Base-by-base conservation (phyloP, 345 rosid genomes). In the Erysimum cheiranthoides region DNA sequence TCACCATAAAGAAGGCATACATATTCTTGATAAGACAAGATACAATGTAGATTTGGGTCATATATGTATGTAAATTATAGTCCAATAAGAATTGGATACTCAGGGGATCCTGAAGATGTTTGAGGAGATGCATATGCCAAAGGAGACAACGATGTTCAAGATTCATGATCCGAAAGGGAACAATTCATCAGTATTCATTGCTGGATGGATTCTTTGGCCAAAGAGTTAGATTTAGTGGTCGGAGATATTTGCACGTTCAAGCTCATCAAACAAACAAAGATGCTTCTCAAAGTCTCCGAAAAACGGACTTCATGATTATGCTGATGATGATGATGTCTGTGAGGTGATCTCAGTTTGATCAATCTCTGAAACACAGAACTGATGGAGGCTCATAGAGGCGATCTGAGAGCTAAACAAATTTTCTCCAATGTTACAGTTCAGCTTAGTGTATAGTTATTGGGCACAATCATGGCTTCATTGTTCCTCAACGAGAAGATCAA, bases 391-490 rank as follows among this genome's bases (percentile, higher is more conserved):
- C n/a, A n/a, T n/a, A n/a, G n/a, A n/a, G n/a, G n/a, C n/a, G n/a
- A n/a, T n/a, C n/a, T n/a, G n/a, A n/a, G n/a, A n/a, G n/a, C n/a
- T n/a, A n/a, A n/a, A n/a, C n/a, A n/a, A n/a, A n/a, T n/a, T n/a
- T n/a, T n/a, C n/a, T n/a, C n/a, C n/a, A n/a, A n/a, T n/a, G n/a
- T n/a, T n/a, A n/a, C n/a, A n/a, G n/a, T n/a, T n/a, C n/a, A n/a
- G n/a, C n/a, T n/a, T n/a, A n/a, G n/a, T n/a, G n/a, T n/a, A n/a
- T n/a, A n/a, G n/a, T n/a, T n/a, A n/a, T n/a, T n/a, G n/a, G n/a
- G n/a, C n/a, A n/a, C n/a, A n/a, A n/a, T n/a, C n/a, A n/a, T 38
- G 50, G 61, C 47, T 67, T 38, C 60, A 53, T 5, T 68, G 39
- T 52, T 67, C 36, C 46, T 66, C 46, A 66, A 21, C n/a, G 35